Evolutionary conservation across 306 rosid genomes (phyloP).

Genomic region (Medicago arabica): DNA sequence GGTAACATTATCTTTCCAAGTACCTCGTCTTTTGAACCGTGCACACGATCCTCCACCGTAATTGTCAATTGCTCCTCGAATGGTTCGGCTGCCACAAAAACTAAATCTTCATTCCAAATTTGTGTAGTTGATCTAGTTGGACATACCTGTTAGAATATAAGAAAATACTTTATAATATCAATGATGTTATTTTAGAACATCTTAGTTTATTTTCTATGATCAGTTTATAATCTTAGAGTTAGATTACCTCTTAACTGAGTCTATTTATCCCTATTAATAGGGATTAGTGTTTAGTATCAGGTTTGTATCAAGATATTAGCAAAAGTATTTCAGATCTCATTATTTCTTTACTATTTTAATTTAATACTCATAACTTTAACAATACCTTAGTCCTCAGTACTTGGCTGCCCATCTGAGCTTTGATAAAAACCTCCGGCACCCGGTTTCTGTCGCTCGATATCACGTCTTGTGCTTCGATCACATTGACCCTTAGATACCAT

Average conservation of each 20-base stretch:
- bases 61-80: constrained; percentile 81
- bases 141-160: constrained; percentile 39
- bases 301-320: background rate
- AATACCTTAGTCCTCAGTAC: constrained; percentile 66
- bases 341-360: background rate
- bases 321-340: background rate
- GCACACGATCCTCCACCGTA: constrained; percentile 76
- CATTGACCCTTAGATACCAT: constrained; percentile 86
- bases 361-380: background rate
- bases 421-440: constrained; percentile 71
- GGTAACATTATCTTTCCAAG: constrained; percentile 78
- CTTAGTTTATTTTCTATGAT: background rate
- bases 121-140: constrained; percentile 68
- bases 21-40: constrained; percentile 76
- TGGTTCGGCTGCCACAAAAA: constrained; percentile 93
- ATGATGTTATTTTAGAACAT: background rate
- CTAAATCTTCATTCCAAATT: constrained; percentile 88
- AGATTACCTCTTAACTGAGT: too few species aligned
- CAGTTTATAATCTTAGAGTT: background rate
- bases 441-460: constrained; percentile 74
- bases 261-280: background rate
- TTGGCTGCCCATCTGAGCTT: constrained; percentile 89
- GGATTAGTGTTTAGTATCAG: background rate
- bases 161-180: background rate
- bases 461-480: constrained; percentile 93